Base-by-base conservation (phyloP, 768 basidiomycete species). In the Calocera viscosa region DNA sequence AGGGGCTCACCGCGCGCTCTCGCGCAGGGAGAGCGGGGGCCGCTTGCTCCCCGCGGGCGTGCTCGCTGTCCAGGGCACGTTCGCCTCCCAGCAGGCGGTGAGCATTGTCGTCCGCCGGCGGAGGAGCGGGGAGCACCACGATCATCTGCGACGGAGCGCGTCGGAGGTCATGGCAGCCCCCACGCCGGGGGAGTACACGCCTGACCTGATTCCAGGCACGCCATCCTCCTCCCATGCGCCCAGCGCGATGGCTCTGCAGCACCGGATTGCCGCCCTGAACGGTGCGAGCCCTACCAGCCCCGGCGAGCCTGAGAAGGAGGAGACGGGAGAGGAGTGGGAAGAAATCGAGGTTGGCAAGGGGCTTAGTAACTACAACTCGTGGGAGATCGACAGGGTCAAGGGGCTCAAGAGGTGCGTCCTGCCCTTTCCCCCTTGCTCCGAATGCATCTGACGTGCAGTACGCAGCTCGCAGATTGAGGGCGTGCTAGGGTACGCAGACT, bases 1-100 rank as follows among this genome's bases (percentile, higher is more conserved):
- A 19, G 95, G 96, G 11, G 96, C 96, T 0, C 87, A 94, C 73
- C 80, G 82, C 28, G 93, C 96, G 38, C 82, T 98, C 66, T 86
- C 88, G 12, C 84, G 87, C 64, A 84, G 88, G 32, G 88, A 92
- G 73, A 92, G 90, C 2, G 95, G 94, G 16, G 94, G 94, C 7
- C 82, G 94, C 7, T 78, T 98, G 10, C 83, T 99, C n/a, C 86
- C 96, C 0, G 94, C 85, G 11, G 96, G 96, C 19, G 94, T 99
- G 2, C 73, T 92, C 22, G 86, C 86, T 14, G 87, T 97, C 64
- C 83, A 87, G 60, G 96, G 95, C 19, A 84, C 84, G 0, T 99
- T 98, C 74, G 95, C 94, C 0, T 88, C 89, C 1, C 93, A 94
- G 3, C 95, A 98, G 76, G 96, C 95, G 3, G 95, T 99, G 41